A percentile compares a stretch with the other conserved stretches of the same genome.
Conservation (phyloP, 2,329 filamentous ascomycete species). For the Cytospora leucostoma region DNA sequence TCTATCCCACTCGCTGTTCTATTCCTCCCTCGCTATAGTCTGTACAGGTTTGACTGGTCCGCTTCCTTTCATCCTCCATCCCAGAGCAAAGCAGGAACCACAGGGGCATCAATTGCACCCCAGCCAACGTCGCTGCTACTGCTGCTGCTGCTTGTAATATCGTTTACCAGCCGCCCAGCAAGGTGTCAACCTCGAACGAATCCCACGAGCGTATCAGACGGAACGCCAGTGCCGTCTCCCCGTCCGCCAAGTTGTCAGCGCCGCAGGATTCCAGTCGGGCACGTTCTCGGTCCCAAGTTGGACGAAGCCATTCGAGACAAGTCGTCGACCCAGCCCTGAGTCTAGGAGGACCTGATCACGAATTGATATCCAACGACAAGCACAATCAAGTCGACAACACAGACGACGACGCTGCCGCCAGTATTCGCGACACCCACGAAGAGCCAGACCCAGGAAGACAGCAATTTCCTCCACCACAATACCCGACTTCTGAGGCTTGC, state of each 20-base stretch:
- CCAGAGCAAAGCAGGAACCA: background rate
- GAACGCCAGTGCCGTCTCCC: slow-evolving; percentile 25
- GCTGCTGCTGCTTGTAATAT: background rate
- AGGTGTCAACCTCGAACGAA: slow-evolving; percentile 15
- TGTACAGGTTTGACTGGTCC: background rate
- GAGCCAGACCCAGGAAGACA: slow-evolving; percentile 14
- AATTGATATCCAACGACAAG: slow-evolving; percentile 28
- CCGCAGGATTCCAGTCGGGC: slow-evolving; percentile 47
- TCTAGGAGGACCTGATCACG: slow-evolving; percentile 28
- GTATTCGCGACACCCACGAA: slow-evolving; percentile 31
- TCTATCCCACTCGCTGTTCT: background rate
- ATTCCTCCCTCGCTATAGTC: background rate
- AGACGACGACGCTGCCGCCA: slow-evolving; percentile 31
- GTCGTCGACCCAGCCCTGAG: slow-evolving; percentile 38
- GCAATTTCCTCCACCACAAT: slow-evolving; percentile 60
- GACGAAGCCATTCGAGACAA: slow-evolving; percentile 33
- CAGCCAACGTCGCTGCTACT: background rate
- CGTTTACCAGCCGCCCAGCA: slow-evolving; percentile 8
- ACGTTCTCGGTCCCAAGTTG: slow-evolving; percentile 45
- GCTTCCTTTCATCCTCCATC: background rate
- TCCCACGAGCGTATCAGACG: slow-evolving; percentile 19
- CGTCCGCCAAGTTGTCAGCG: slow-evolving; percentile 52
- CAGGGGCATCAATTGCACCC: slow-evolving; percentile 8
- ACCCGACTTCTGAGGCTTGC: slow-evolving; percentile 58
- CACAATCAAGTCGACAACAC: slow-evolving; percentile 30